Percentiles rank a stretch among this genome's conserved stretches.
Evolutionary conservation across 768 basidiomycete genomes (phyloP).

Genomic region (Calvatia gigantea): DNA sequence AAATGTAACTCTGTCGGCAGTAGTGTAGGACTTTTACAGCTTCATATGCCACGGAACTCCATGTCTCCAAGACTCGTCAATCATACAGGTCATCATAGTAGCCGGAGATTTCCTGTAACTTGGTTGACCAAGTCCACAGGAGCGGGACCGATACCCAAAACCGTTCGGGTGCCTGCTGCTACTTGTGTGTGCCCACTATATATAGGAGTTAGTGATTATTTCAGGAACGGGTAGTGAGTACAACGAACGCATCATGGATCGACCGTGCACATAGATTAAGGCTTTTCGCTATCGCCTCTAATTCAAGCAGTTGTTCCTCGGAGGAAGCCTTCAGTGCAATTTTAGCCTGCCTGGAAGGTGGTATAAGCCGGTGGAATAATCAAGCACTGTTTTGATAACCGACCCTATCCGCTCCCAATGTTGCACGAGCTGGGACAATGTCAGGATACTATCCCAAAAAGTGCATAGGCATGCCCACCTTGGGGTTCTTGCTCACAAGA

Average conservation of each 20-base stretch:
- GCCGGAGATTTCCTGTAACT: constrained; percentile 72
- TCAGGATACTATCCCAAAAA: constrained; percentile 21
- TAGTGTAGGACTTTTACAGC: background rate
- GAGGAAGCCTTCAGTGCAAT: constrained; percentile 79
- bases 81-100: constrained; percentile 43
- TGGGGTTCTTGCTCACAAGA: constrained; percentile 68
- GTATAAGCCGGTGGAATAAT: background rate
- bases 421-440: constrained; percentile 41
- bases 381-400: constrained; percentile 10
- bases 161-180: constrained; percentile 78
- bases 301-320: constrained; percentile 80
- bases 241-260: constrained; percentile 72
- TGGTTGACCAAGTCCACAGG: constrained; percentile 82
- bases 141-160: constrained; percentile 90
- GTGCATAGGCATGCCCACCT: constrained; percentile 13
- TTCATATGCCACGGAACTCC: constrained; percentile 1
- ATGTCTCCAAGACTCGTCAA: background rate
- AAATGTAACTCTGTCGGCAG: background rate
- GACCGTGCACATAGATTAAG: constrained; percentile 89
- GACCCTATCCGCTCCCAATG: constrained; percentile 93
- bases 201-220: background rate
- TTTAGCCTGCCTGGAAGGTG: constrained; percentile 79
- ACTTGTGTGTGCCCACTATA: constrained; percentile 85
- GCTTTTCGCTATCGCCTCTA: constrained; percentile 85
- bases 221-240: background rate